These are phyloP conservation scores for Microbotryum saponariae DNA, from an alignment of 1,284 basidiomycete genomes.

Conservation along the genomic window DNA sequence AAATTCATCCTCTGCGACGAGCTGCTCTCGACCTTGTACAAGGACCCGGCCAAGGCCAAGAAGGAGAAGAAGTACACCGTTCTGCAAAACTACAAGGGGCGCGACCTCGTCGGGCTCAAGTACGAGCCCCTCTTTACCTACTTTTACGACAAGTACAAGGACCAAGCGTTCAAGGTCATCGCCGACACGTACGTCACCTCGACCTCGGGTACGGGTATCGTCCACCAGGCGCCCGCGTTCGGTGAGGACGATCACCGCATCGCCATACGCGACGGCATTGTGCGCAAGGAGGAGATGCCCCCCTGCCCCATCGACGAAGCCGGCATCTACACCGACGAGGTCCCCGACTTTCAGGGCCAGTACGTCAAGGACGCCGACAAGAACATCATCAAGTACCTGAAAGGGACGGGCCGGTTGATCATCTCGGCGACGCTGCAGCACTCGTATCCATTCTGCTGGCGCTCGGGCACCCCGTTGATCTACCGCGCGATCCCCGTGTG, in stretches of 20 bases:
- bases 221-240: slow-evolving; percentile 97
- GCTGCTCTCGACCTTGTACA: slow-evolving; percentile 83
- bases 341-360: slow-evolving; percentile 81
- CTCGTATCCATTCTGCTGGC: slow-evolving; percentile 96
- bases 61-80: slow-evolving; percentile 65
- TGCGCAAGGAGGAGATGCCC: slow-evolving; percentile 79
- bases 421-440: slow-evolving; percentile 81
- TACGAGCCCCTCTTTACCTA: slow-evolving; percentile 95
- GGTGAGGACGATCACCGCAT: slow-evolving; percentile 99
- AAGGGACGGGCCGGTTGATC: slow-evolving; percentile 78
- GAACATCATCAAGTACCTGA: slow-evolving; percentile 84
- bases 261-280: slow-evolving; percentile 71
- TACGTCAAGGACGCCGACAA: slow-evolving; percentile 96
- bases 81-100: slow-evolving; percentile 67
- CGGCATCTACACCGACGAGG: slow-evolving; percentile 79
- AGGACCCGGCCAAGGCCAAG: slow-evolving; percentile 95
- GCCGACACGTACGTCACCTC: slow-evolving; percentile 90
- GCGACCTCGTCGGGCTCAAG: slow-evolving; percentile 91
- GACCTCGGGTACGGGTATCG: slow-evolving; percentile 92
- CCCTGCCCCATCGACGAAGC: slow-evolving; percentile 91
- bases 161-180: slow-evolving; percentile 83
- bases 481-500: slow-evolving; percentile 94
- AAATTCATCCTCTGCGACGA: slow-evolving; percentile 92
- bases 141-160: slow-evolving; percentile 91
- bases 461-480: slow-evolving; percentile 89